A percentile compares a stretch with the other conserved stretches of the same genome.
Conservation (phyloP, 257 asterid genomes). For the Nicotiana benthamiana region DNA sequence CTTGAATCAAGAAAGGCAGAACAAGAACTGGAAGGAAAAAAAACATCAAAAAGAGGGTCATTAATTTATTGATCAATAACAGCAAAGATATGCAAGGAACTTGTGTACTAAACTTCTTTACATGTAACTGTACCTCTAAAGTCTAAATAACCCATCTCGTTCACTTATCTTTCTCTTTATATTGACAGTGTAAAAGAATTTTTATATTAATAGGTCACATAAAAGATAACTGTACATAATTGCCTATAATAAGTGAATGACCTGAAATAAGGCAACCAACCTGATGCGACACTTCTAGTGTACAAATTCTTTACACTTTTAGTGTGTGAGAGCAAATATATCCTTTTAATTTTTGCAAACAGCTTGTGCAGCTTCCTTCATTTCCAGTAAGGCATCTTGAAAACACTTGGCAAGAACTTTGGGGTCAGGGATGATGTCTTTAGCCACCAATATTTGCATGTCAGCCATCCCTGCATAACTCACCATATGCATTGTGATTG, state of each 20-base stretch:
- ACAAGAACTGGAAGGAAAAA: background rate
- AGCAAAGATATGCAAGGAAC: background rate
- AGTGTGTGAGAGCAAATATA: background rate
- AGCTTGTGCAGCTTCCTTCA: slow-evolving; percentile 48
- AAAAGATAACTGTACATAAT: background rate
- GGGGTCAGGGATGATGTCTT: slow-evolving; percentile 63
- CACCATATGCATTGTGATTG: slow-evolving; percentile 71
- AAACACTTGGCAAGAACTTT: slow-evolving; percentile 58
- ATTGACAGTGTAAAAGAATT: background rate
- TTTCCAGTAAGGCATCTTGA: slow-evolving; percentile 47
- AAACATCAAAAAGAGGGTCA: background rate
- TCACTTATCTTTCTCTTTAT: no score
- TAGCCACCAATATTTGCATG: slow-evolving; percentile 69
- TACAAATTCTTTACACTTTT: background rate
- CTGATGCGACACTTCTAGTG: background rate
- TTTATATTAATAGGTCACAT: background rate
- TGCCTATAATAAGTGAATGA: background rate
- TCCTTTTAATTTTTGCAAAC: background rate
- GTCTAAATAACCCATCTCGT: background rate
- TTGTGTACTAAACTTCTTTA: background rate
- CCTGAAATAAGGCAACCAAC: background rate
- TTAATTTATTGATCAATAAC: background rate
- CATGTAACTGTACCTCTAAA: background rate
- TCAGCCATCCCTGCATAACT: slow-evolving; percentile 70
- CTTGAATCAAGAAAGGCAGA: background rate